Evolutionary conservation across 78 protist species (phyloP).

Genomic region (Dictyostelium citrinum): DNA sequence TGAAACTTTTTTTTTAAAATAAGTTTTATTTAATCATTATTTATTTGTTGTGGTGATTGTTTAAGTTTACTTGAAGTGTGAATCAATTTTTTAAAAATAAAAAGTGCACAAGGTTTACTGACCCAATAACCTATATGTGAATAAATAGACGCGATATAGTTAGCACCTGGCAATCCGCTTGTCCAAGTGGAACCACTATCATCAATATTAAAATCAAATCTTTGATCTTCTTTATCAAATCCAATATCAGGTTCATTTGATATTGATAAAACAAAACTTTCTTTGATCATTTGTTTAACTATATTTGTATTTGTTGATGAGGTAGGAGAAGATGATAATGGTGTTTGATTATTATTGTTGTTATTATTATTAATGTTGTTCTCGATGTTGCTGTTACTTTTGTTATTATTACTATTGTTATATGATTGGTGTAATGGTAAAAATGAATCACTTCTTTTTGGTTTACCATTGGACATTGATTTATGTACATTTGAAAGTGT

Average conservation of each 20-base stretch:
- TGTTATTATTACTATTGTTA: not conserved
- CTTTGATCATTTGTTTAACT: not conserved
- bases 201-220: constrained; percentile 20
- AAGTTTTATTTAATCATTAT: not conserved
- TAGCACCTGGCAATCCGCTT: not conserved
- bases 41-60: not conserved
- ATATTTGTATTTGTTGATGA: not conserved
- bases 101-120: not conserved
- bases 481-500: not conserved
- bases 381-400: not conserved
- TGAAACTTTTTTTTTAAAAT: too few species aligned
- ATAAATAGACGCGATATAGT: not conserved
- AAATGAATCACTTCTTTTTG: not conserved
- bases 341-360: not conserved
- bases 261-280: not conserved
- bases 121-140: constrained; percentile 28
- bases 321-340: not conserved
- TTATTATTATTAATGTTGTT: not conserved
- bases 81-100: not conserved
- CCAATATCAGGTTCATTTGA: not conserved
- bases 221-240: constrained; percentile 22
- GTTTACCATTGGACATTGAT: not conserved
- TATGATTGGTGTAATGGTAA: not conserved
- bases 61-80: not conserved
- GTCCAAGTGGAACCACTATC: not conserved